Evolutionary conservation across 2,329 filamentous ascomycete species (phyloP), one percentile per base, ranked within the genome.

Genomic region (Aureobasidium sp.): DNA sequence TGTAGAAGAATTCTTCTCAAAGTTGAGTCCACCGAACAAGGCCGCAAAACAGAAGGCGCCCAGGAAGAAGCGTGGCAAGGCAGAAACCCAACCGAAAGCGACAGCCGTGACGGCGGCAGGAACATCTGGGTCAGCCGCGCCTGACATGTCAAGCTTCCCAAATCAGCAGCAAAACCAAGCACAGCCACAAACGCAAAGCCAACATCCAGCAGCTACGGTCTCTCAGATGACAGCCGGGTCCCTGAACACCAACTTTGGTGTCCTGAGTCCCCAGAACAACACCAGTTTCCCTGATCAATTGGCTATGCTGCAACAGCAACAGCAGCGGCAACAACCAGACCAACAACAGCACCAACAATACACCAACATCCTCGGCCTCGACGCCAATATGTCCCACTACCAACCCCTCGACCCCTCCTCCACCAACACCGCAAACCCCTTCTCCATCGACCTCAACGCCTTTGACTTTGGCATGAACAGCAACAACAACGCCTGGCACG

Each of bases 1-100:
- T 4, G 91, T 97, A 0, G 92, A 96, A 70, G 91, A 97, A 68
- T 97, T 95, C 76, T 93, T 97, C 71, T 89, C 89, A 6, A 90
- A 86, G 53, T 78, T 96, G 41, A 89, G 87, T 1, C 87, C 88
- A 14, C 82, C 81, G 0, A 79, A 65, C 61, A 64, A 69, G 62
- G 66, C 68, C 74, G 71, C 77, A 8, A 76, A 75, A 62, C 73
- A 72, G 63, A 76, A 78, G 66, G 72, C 68, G 63, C 65, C 64
- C 61, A 70, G 69, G 65, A 73, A 70, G 64, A 67, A 70, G 55
- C 68, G 65, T 20, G 70, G 66, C 59, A 74, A 67, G 45, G 68
- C 67, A 17, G 66, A 71, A 61, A 63, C 62, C 61, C 63, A 64
- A n/a, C 42, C 65, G 58, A 62, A 60, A 41, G 39, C 49, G 42